Conservation (phyloP, 2,329 filamentous ascomycete genomes). For the Ophiocordyceps unilateralis region DNA sequence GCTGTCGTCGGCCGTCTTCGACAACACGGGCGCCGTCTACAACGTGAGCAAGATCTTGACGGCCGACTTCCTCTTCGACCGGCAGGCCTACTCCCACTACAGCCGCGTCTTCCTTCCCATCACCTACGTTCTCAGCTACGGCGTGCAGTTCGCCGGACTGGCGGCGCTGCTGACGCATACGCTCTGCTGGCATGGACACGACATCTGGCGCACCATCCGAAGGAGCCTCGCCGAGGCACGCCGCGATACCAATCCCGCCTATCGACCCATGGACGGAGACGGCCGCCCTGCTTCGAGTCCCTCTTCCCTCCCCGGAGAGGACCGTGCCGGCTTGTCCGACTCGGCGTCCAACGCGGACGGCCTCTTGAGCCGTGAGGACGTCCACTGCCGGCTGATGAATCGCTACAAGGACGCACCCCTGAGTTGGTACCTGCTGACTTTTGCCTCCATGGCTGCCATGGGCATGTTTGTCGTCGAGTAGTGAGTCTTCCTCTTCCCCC, state of each 20-base stretch:
- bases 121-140: constrained; percentile 76
- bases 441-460: constrained; percentile 57
- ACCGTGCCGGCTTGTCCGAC: constrained; percentile 10
- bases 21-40: constrained; percentile 67
- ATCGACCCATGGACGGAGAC: constrained; percentile 28
- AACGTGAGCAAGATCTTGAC: constrained; percentile 69
- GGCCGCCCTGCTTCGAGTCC: constrained; percentile 8
- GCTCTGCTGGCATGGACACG: constrained; percentile 65
- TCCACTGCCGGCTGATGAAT: constrained; percentile 71
- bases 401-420: constrained; percentile 69
- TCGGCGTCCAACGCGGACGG: constrained; percentile 28
- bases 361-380: constrained; percentile 56
- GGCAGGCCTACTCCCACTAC: constrained; percentile 60
- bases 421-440: constrained; percentile 64
- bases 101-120: constrained; percentile 74
- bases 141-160: constrained; percentile 69
- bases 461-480: constrained; percentile 78
- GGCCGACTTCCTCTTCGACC: constrained; percentile 59
- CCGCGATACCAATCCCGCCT: constrained; percentile 29
- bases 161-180: constrained; percentile 70
- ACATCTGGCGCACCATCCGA: constrained; percentile 65
- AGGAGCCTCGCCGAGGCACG: constrained; percentile 48
- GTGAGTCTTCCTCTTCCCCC: constrained; percentile 26
- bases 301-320: constrained; percentile 6
- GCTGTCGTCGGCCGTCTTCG: constrained; percentile 68